A percentile compares a stretch with the other conserved stretches of the same genome.
Evolutionary conservation across 495 filamentous ascomycete genomes (phyloP).

Genomic region (Achaetomiella virescens): DNA sequence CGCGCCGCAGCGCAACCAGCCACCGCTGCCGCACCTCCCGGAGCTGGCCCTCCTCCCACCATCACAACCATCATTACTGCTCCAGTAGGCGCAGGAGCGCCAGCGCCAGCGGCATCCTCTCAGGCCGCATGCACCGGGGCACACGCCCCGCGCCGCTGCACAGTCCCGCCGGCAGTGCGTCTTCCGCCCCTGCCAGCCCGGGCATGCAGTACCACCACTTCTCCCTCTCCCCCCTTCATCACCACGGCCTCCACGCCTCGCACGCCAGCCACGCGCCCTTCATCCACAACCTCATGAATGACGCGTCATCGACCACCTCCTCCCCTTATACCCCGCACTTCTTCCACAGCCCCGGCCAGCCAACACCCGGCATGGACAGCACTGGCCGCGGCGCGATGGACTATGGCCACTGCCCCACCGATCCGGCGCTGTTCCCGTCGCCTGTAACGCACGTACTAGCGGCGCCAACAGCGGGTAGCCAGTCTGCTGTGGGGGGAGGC

Average conservation of each 20-base stretch:
- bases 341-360: background rate
- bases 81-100: background rate
- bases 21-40: constrained; percentile 1
- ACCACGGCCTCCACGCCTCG: background rate
- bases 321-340: background rate
- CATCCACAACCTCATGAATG: constrained; percentile 1
- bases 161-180: background rate
- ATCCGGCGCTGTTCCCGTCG: background rate
- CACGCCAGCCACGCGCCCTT: background rate
- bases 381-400: too few species aligned
- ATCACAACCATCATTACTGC: background rate
- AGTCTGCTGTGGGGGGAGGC: too few species aligned
- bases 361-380: background rate
- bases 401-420: background rate
- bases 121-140: background rate
- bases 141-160: background rate
- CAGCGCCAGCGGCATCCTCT: background rate
- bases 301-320: background rate
- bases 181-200: background rate
- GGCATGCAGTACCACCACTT: background rate
- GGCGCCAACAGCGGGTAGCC: too few species aligned
- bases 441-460: background rate
- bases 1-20: constrained; percentile 12
- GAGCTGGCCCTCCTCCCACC: background rate
- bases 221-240: too few species aligned